Conservation (phyloP, 345 rosid genomes). For the Syzygium aromaticum region DNA sequence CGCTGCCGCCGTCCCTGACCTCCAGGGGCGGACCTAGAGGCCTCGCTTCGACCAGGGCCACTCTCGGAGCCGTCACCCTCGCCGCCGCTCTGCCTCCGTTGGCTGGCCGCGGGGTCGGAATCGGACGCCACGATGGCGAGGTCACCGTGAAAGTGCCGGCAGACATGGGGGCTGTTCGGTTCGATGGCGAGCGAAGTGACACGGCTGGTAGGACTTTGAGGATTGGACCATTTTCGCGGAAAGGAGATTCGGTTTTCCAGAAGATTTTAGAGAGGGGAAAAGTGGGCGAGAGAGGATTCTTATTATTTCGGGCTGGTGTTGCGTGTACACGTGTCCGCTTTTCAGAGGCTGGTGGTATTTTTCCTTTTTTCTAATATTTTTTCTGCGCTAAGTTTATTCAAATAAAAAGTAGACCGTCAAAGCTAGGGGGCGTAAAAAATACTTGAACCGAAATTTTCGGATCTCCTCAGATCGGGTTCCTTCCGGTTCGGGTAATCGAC, state of each 20-base stretch:
- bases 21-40: conserved; percentile 8
- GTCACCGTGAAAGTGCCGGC: not conserved
- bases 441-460: not conserved
- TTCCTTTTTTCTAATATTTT: not conserved
- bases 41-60: conserved; percentile 32
- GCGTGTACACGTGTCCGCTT: not conserved
- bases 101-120: not conserved
- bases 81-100: not conserved
- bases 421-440: not conserved
- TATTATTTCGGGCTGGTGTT: not conserved
- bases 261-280: not conserved
- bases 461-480: fast-evolving
- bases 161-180: not conserved
- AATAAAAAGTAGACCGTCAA: not conserved
- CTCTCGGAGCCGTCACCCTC: conserved; percentile 10
- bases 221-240: not conserved
- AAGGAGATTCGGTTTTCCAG: not conserved
- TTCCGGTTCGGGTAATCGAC: not conserved
- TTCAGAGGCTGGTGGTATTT: not conserved
- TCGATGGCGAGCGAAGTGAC: not conserved
- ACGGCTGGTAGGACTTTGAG: not conserved
- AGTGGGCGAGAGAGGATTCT: not conserved
- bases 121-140: not conserved
- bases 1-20: conserved; percentile 3
- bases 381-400: not conserved